Percentiles rank a stretch among this genome's conserved stretches.
phyloP scores from a whole-genome alignment of 129 eudicot genomes.

The Scalesia atractyloides region DNA sequence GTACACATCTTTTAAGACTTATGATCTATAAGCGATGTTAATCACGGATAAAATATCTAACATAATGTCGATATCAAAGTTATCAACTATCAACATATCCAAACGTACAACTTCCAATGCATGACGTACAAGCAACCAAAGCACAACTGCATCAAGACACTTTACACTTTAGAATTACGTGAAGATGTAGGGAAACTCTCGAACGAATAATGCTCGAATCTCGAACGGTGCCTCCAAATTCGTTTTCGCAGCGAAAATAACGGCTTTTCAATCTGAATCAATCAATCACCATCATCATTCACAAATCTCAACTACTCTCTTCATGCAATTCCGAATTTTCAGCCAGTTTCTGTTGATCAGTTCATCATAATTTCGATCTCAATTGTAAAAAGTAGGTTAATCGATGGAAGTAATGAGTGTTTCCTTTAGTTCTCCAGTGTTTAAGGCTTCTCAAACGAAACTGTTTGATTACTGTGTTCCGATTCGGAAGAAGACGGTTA shows the following conservation, averaged over 20 bases:
- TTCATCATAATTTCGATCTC: conserved; percentile 19
- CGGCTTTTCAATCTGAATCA: conserved; percentile 22
- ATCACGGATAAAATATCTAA: not conserved
- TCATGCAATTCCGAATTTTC: conserved; percentile 11
- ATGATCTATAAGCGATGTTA: too few relatives aligned
- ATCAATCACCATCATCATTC: conserved; percentile 7
- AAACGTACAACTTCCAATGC: conserved; percentile 6
- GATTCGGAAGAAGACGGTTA: conserved; percentile 15
- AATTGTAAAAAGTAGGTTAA: not conserved
- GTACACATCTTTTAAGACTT: too few relatives aligned
- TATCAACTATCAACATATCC: not conserved
- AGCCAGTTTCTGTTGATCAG: not conserved
- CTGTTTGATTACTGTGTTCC: conserved; percentile 11
- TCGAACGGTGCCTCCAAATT: conserved; percentile 26
- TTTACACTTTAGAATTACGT: not conserved
- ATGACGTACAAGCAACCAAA: not conserved
- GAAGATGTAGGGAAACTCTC: not conserved
- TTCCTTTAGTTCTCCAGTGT: conserved; percentile 20
- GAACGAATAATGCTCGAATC: conserved; percentile 36
- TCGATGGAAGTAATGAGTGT: conserved; percentile 26
- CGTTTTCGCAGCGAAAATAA: conserved; percentile 19
- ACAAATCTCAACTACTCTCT: not conserved
- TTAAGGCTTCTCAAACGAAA: conserved; percentile 7
- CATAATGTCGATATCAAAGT: not conserved
- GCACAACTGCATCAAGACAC: not conserved